Evolutionary conservation across 441 rosid species (phyloP).

Genomic region (Manihot esculenta): DNA sequence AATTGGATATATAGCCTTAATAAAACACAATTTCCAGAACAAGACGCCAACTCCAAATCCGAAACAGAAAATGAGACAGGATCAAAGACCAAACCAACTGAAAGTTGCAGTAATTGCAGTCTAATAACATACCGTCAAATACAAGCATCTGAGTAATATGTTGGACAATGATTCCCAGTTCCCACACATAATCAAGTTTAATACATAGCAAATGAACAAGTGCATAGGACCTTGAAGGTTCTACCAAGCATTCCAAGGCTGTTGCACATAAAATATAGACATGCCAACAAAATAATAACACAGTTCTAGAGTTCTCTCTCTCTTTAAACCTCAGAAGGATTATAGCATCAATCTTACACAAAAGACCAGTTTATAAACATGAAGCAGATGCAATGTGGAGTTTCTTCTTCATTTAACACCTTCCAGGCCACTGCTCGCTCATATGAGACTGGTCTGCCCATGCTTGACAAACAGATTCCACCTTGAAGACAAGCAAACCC

Average conservation of each 20-base stretch:
- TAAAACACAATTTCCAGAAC: no score
- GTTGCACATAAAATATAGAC: constrained; percentile 23
- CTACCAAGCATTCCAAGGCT: constrained; percentile 16
- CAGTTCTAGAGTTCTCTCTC: constrained; percentile 11
- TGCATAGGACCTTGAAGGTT: constrained; percentile 8
- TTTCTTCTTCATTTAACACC: constrained; percentile 93
- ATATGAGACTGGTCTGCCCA: constrained; percentile 95
- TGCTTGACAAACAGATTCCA: constrained; percentile 95
- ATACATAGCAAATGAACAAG: constrained; percentile 15
- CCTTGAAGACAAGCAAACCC: constrained; percentile 93
- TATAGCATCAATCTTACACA: constrained; percentile 43
- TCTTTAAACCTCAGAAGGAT: neutral
- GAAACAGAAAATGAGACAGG: no score
- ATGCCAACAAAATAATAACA: constrained; percentile 32
- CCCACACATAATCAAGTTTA: constrained; percentile 20
- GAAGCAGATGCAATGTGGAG: constrained; percentile 93
- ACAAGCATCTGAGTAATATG: constrained; percentile 10
- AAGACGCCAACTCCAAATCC: no score
- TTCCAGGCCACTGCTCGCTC: constrained; percentile 99
- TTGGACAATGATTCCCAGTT: constrained; percentile 2
- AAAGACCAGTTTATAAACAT: constrained; percentile 97
- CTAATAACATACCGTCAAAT: neutral
- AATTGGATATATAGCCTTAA: no score
- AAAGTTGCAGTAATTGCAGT: neutral
- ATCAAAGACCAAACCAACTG: neutral